phyloP scores from a whole-genome alignment of 768 basidiomycete species.

The Cystobasidium tubakii region DNA sequence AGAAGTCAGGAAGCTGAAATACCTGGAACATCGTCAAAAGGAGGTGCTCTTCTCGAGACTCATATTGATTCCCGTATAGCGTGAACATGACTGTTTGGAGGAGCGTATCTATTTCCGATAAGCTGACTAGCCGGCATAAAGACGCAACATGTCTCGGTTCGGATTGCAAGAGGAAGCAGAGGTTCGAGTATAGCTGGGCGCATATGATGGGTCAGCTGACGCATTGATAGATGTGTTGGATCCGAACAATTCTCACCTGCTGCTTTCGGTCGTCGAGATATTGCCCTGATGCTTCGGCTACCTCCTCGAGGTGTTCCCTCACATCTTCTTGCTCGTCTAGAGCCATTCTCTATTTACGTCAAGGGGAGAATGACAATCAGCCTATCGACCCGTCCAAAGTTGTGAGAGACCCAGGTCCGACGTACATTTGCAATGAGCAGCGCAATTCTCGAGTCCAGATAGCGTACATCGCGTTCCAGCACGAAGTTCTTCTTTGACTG shows the following conservation, averaged over 20 bases:
- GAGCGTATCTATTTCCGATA: constrained; percentile 96
- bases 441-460: constrained; percentile 93
- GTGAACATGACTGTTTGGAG: constrained; percentile 99
- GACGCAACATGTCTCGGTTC: constrained; percentile 96
- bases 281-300: constrained; percentile 83
- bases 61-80: constrained; percentile 97
- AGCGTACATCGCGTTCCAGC: constrained; percentile 94
- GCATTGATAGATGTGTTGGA: background rate
- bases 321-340: constrained; percentile 45
- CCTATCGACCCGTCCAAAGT: background rate
- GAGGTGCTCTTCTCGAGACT: constrained; percentile 94
- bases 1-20: no score
- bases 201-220: background rate
- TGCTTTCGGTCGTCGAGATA: constrained; percentile 90
- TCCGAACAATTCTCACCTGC: constrained; percentile 45
- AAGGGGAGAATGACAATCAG: background rate
- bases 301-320: constrained; percentile 74
- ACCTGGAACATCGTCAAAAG: constrained; percentile 93
- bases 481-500: constrained; percentile 99
- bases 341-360: constrained; percentile 39
- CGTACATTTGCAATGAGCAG: constrained; percentile 96
- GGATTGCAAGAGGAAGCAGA: constrained; percentile 96
- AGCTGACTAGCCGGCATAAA: constrained; percentile 88
- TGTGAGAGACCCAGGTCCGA: constrained; percentile 45
- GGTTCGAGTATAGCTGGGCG: constrained; percentile 84